Percentiles rank a stretch among this genome's conserved stretches.
Evolutionary conservation across 1,284 basidiomycete species (phyloP).

Genomic region (Moesziomyces sp.): DNA sequence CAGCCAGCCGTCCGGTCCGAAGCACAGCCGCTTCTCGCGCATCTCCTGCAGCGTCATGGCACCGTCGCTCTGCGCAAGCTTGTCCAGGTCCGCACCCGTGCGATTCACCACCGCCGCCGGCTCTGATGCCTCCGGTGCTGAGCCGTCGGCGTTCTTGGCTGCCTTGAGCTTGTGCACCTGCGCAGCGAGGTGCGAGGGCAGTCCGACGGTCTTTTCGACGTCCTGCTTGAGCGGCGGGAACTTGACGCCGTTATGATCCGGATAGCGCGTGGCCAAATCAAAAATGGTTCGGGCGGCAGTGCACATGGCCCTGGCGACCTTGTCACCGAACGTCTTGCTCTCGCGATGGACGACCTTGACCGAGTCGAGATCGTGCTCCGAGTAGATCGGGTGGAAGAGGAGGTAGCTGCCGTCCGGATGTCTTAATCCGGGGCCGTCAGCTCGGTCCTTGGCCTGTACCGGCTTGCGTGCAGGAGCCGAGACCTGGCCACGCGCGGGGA

Average conservation of each 20-base stretch:
- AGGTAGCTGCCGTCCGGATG: constrained; percentile 45
- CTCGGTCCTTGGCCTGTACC: constrained; percentile 32
- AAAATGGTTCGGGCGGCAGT: constrained; percentile 36
- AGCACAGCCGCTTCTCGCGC: constrained; percentile 49
- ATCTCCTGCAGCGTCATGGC: constrained; percentile 55
- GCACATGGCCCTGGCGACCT: constrained; percentile 72
- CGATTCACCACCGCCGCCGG: constrained; percentile 11
- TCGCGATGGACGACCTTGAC: constrained; percentile 81
- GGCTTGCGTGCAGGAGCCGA: constrained; percentile 7
- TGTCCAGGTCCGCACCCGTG: constrained; percentile 13
- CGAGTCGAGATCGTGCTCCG: constrained; percentile 75
- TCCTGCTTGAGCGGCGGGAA: constrained; percentile 48
- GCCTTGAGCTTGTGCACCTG: constrained; percentile 32
- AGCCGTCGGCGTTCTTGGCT: neutral
- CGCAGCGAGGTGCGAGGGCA: constrained; percentile 27
- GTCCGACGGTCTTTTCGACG: constrained; percentile 34
- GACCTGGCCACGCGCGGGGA: no score
- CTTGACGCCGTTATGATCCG: constrained; percentile 38
- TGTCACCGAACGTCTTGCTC: constrained; percentile 78
- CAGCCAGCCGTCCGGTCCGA: constrained; percentile 58
- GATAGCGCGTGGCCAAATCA: constrained; percentile 58
- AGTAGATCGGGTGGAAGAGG: constrained; percentile 51
- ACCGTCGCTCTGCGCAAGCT: constrained; percentile 9
- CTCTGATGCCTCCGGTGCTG: neutral
- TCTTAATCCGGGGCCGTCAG: constrained; percentile 11